Evolutionary conservation across 805 yeast genomes (phyloP).

Genomic region (Lipomyces starkeyi): DNA sequence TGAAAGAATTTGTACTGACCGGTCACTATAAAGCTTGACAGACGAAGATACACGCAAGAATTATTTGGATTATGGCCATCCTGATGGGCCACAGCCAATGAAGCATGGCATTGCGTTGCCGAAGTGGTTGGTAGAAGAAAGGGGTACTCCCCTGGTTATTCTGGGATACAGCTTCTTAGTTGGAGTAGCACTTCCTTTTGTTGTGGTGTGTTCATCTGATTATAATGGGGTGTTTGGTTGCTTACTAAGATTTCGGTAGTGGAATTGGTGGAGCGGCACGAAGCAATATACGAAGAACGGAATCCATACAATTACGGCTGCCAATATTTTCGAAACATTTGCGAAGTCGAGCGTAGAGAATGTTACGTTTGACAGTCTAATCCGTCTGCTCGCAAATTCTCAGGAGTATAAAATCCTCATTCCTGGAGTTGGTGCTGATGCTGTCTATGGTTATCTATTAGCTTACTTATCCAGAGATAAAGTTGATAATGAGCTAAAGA

Average conservation of each 20-base stretch:
- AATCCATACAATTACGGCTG: slow-evolving; percentile 82
- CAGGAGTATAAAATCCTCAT: slow-evolving; percentile 62
- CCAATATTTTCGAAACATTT: slow-evolving; percentile 69
- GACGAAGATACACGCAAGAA: slow-evolving; percentile 86
- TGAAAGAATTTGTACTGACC: background rate
- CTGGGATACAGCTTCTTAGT: slow-evolving; percentile 71
- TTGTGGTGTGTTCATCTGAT: slow-evolving; percentile 55
- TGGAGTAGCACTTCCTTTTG: slow-evolving; percentile 76
- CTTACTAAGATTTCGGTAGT: slow-evolving; percentile 9
- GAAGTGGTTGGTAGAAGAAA: slow-evolving; percentile 83
- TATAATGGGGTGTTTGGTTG: background rate
- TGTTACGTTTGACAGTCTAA: slow-evolving; percentile 61
- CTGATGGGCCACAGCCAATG: slow-evolving; percentile 94
- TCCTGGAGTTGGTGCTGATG: slow-evolving; percentile 52
- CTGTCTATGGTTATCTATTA: slow-evolving; percentile 58
- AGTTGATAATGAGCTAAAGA: slow-evolving; percentile 50
- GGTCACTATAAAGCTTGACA: slow-evolving; percentile 56
- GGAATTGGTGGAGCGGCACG: slow-evolving; percentile 88
- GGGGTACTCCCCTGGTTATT: slow-evolving; percentile 68
- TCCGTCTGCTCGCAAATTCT: slow-evolving; percentile 66
- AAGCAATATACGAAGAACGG: slow-evolving; percentile 82
- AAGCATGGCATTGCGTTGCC: slow-evolving; percentile 96
- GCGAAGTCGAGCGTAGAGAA: slow-evolving; percentile 63
- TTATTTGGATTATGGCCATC: slow-evolving; percentile 88
- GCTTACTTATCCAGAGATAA: slow-evolving; percentile 64